Evolutionary conservation across 2,329 filamentous ascomycete genomes (phyloP).

Genomic region (Lasiodiplodia theobromae): DNA sequence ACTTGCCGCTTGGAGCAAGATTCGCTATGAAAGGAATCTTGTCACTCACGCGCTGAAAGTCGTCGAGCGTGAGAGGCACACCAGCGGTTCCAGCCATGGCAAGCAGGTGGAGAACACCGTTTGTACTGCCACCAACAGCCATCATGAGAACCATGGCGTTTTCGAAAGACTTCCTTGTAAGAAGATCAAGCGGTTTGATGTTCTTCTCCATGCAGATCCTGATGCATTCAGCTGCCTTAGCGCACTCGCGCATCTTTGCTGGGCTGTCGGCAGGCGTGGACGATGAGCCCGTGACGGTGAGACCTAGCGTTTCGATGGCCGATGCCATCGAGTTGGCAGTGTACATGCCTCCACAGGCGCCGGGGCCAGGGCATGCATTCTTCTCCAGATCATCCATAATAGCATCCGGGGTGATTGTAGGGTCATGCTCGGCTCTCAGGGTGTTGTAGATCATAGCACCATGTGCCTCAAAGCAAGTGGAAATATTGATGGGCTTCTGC

Average conservation of each 20-base stretch:
- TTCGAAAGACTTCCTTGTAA: conserved; percentile 82
- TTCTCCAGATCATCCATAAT: conserved; percentile 84
- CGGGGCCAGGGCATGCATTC: conserved; percentile 78
- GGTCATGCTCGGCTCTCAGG: conserved; percentile 72
- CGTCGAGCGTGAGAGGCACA: conserved; percentile 78
- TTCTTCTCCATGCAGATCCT: conserved; percentile 80
- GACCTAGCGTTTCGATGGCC: conserved; percentile 86
- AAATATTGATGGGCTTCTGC: conserved; percentile 83
- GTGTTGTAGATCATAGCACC: conserved; percentile 82
- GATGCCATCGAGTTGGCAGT: conserved; percentile 95
- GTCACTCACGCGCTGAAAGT: conserved; percentile 81
- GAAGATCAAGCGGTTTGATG: conserved; percentile 79
- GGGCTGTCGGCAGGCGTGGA: conserved; percentile 82
- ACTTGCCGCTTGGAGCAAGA: conserved; percentile 81
- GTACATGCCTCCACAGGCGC: conserved; percentile 92
- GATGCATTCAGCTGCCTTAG: conserved; percentile 80
- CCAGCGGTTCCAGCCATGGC: conserved; percentile 89
- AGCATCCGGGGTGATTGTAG: conserved; percentile 73
- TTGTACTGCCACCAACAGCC: conserved; percentile 89
- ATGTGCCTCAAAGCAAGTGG: conserved; percentile 85
- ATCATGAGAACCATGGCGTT: conserved; percentile 91
- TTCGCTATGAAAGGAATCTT: conserved; percentile 88
- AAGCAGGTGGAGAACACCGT: conserved; percentile 86
- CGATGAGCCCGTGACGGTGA: conserved; percentile 82
- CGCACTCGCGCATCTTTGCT: conserved; percentile 86